Evolutionary conservation across 108 stramenopile species (phyloP).

Genomic region (Fragilariopsis cylindrus): DNA sequence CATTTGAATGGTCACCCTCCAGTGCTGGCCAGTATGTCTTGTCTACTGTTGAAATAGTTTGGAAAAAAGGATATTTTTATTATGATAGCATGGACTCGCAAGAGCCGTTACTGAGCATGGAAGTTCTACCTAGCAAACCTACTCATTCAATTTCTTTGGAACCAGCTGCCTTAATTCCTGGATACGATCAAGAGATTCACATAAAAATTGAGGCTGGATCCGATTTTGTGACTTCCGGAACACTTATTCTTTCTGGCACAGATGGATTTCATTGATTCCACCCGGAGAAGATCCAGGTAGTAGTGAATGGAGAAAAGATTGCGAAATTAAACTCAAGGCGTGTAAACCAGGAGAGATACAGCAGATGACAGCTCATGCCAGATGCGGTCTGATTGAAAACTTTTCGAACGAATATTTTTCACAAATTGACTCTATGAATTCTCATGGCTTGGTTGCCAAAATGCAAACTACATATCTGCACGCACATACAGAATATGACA

Average conservation of each 20-base stretch:
- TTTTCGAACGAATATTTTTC: background rate
- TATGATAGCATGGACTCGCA: conserved; percentile 59
- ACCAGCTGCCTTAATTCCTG: conserved; percentile 71
- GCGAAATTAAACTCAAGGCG: conserved; percentile 39
- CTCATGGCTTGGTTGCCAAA: conserved; percentile 53
- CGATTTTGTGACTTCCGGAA: conserved; percentile 65
- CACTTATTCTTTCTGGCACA: conserved; percentile 54
- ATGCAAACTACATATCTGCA: conserved; percentile 57
- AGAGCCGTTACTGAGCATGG: conserved; percentile 59
- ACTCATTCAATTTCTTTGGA: conserved; percentile 69
- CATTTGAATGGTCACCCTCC: conserved; percentile 65
- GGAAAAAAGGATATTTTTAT: conserved; percentile 76
- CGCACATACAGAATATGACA: conserved; percentile 31
- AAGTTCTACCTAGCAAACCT: conserved; percentile 75
- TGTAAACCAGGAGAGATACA: conserved; percentile 53
- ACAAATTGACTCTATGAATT: conserved; percentile 2
- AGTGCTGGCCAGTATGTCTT: conserved; percentile 63
- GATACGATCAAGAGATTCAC: conserved; percentile 70
- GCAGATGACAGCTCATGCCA: conserved; percentile 51
- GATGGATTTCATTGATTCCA: conserved; percentile 46
- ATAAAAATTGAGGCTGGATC: conserved; percentile 60
- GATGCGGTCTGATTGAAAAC: conserved; percentile 51
- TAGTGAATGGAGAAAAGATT: conserved; percentile 58
- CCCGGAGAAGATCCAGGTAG: conserved; percentile 48
- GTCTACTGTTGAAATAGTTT: conserved; percentile 65